Evolutionary conservation across 1,139 yeast genomes (phyloP).

Genomic region (Blastobotrys arbuscula): DNA sequence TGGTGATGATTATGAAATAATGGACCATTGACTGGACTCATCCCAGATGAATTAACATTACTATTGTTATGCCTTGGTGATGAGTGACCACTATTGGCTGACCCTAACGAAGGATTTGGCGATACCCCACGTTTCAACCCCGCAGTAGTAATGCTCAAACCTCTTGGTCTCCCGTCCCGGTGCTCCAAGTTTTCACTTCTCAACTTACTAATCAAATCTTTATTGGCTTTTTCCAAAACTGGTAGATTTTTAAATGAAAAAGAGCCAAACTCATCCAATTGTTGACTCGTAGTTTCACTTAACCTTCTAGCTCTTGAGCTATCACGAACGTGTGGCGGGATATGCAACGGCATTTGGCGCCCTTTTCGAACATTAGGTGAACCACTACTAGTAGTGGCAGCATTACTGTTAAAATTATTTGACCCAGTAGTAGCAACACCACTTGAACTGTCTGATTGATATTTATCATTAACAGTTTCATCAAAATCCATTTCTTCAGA

Average conservation of each 20-base stretch:
- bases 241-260: slow-evolving; percentile 86
- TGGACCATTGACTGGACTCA: slow-evolving; percentile 4
- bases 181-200: slow-evolving; percentile 70
- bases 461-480: neutral
- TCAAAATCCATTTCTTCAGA: slow-evolving; percentile 25
- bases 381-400: slow-evolving; percentile 15
- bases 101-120: slow-evolving; percentile 7
- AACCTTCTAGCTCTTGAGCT: slow-evolving; percentile 57
- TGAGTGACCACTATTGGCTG: slow-evolving; percentile 9
- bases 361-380: slow-evolving; percentile 14
- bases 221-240: slow-evolving; percentile 88
- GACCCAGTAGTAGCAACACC: slow-evolving; percentile 13
- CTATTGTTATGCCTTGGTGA: slow-evolving; percentile 8
- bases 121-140: slow-evolving; percentile 5
- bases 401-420: neutral
- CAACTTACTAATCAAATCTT: slow-evolving; percentile 81
- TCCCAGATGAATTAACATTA: neutral
- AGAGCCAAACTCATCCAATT: slow-evolving; percentile 75
- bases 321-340: slow-evolving; percentile 54
- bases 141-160: slow-evolving; percentile 25
- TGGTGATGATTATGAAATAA: neutral
- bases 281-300: slow-evolving; percentile 48
- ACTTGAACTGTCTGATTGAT: slow-evolving; percentile 20
- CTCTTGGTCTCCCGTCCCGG: slow-evolving; percentile 21
- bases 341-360: slow-evolving; percentile 41